Conservation (phyloP, 345 rosid genomes). For the Euphorbia tirucalli region DNA sequence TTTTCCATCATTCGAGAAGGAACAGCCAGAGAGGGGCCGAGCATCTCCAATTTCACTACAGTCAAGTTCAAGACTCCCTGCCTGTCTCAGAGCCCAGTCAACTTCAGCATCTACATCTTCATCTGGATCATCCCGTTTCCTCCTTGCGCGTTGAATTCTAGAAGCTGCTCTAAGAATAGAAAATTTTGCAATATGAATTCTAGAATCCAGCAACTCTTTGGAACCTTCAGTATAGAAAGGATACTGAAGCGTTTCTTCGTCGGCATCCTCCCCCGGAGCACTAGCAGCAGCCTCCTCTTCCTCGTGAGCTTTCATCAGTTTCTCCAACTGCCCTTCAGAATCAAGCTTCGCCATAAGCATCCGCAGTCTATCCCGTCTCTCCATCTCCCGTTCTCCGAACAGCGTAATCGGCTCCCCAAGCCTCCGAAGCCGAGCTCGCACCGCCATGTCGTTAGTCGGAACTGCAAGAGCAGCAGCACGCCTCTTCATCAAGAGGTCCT, state of each 20-base stretch:
- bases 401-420: conserved; percentile 91
- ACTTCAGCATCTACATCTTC: conserved; percentile 87
- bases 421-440: conserved; percentile 78
- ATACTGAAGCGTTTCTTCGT: conserved; percentile 63
- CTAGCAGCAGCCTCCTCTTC: conserved; percentile 68
- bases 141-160: conserved; percentile 62
- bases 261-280: conserved; percentile 47
- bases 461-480: conserved; percentile 93
- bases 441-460: conserved; percentile 95
- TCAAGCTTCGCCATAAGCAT: conserved; percentile 87
- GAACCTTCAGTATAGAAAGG: conserved; percentile 90
- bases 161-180: conserved; percentile 63
- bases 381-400: conserved; percentile 97
- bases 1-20: conserved; percentile 77
- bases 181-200: conserved; percentile 71
- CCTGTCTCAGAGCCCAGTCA: conserved; percentile 69
- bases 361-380: conserved; percentile 84
- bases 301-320: conserved; percentile 78
- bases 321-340: conserved; percentile 77
- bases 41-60: conserved; percentile 89
- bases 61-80: conserved; percentile 62
- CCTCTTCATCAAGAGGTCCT: conserved; percentile 75
- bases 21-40: conserved; percentile 87
- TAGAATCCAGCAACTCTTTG: conserved; percentile 61
- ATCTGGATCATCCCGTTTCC: conserved; percentile 89